A percentile compares a stretch with the other conserved stretches of the same genome.
phyloP scores from a whole-genome alignment of 2,329 filamentous ascomycete genomes.

The Aspergillus sp. region DNA sequence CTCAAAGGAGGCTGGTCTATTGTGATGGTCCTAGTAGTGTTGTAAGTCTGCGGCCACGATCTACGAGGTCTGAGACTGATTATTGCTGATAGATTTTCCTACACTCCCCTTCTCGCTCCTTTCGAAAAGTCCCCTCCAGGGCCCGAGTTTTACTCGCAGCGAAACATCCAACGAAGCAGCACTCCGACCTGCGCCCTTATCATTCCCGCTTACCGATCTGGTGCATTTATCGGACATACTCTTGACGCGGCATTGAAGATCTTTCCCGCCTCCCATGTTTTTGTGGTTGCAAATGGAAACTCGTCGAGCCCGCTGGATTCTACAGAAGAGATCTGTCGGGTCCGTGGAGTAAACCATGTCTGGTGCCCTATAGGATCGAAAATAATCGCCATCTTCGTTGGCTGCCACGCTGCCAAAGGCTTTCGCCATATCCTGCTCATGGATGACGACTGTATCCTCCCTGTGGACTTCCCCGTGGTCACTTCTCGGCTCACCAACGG shows the following conservation, averaged over 20 bases:
- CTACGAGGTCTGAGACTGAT: not conserved
- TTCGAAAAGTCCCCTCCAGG: conserved; percentile 35
- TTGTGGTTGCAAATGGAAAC: conserved; percentile 52
- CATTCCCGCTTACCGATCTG: not conserved
- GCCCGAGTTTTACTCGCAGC: conserved; percentile 13
- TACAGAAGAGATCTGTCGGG: conserved; percentile 47
- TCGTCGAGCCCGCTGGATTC: conserved; percentile 48
- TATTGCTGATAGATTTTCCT: conserved; percentile 27
- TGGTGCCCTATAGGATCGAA: conserved; percentile 52
- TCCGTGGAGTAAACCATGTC: conserved; percentile 49
- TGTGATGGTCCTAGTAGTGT: conserved; percentile 36
- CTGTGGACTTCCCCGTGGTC: conserved; percentile 49
- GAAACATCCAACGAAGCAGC: conserved; percentile 21
- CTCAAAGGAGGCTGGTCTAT: conserved; percentile 45
- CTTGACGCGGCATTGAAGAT: conserved; percentile 47
- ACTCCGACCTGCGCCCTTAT: conserved; percentile 29
- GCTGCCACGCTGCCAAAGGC: conserved; percentile 45
- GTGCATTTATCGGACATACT: not conserved
- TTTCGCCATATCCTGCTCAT: conserved; percentile 51
- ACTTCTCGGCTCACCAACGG: conserved; percentile 43
- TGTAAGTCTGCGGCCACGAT: conserved; percentile 26
- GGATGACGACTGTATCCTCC: conserved; percentile 52
- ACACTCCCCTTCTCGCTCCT: conserved; percentile 29
- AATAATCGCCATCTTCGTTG: conserved; percentile 52
- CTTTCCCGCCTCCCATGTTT: conserved; percentile 48